Percentiles rank a stretch among this genome's conserved stretches.
Evolutionary conservation across 352 stramenopile species (phyloP).

Genomic region (Phytophthora meadii): DNA sequence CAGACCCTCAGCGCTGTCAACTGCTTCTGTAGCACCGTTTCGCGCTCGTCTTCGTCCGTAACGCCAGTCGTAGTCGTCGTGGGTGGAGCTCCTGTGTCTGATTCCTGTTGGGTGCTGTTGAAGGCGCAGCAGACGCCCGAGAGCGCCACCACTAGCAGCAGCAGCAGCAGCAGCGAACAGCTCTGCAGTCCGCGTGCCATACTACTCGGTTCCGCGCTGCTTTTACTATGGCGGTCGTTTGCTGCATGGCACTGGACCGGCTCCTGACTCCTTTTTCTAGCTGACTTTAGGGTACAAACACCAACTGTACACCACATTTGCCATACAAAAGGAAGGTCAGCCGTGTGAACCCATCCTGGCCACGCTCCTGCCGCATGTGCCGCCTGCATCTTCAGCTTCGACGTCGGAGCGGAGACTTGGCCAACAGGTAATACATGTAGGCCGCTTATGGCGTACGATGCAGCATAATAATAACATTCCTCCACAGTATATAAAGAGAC

Average conservation of each 20-base stretch:
- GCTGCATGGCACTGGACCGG: slow-evolving; percentile 21
- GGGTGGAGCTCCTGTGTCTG: background rate
- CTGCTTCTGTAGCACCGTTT: slow-evolving; percentile 41
- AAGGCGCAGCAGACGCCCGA: slow-evolving; percentile 14
- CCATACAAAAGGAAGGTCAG: slow-evolving; percentile 22
- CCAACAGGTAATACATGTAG: no score
- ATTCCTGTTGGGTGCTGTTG: slow-evolving; percentile 11
- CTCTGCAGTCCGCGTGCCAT: slow-evolving; percentile 22
- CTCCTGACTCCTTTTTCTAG: slow-evolving; percentile 18
- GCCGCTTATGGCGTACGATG: background rate
- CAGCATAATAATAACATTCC: background rate
- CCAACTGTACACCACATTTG: slow-evolving; percentile 18
- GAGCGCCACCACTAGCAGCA: slow-evolving; percentile 13
- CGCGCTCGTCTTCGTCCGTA: slow-evolving; percentile 16
- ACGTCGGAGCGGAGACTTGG: background rate
- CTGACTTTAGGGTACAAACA: slow-evolving; percentile 29
- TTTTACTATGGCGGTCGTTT: slow-evolving; percentile 25
- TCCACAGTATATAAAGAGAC: no score
- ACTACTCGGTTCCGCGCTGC: slow-evolving; percentile 12
- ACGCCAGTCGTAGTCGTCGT: slow-evolving; percentile 4
- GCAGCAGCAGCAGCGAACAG: slow-evolving; percentile 4
- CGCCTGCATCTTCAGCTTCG: background rate
- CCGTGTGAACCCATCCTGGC: slow-evolving; percentile 18
- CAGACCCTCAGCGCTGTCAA: slow-evolving; percentile 58
- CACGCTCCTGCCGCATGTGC: slow-evolving; percentile 5